Evolutionary conservation across 371 early-diverging fungal species (phyloP), one percentile per base, ranked within the genome.

Genomic region (Mucor indicus): DNA sequence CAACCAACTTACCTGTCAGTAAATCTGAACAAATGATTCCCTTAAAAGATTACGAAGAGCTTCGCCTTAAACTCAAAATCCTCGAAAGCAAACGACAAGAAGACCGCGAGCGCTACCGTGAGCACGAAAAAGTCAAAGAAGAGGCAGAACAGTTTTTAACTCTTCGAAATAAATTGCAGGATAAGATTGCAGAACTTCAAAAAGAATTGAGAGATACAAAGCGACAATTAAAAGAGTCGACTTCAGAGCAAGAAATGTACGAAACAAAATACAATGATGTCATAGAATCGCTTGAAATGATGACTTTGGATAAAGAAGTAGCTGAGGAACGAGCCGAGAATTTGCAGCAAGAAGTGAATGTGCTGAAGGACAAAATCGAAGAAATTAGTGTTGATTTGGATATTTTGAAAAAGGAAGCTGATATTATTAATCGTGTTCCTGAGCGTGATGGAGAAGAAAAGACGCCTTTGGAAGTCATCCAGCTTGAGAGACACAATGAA

Each of bases 261-360:
- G 92, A 93, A 55, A 51, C 53, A 9, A 83, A 84, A 61, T 77
- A 86, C 46, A 75, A 75, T 29, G 95, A 94, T 36, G 60, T 80
- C 17, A 54, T 77, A 20, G 94, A 92, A 25, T 69, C 80, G 3
- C 64, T 94, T 59, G 97, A 96, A 62, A 83, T 92, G 73, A 77
- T 90, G 55, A 77, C 92, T 0, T 58, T 96, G 24, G 95, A 96
- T 67, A 90, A 90, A 63, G 95, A 96, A 69, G 82, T 92, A 69
- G 95, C 93, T 1, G 95, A 94, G 49, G 95, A 94, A 56, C 75
- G 77, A 36, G 86, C 89, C 10, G 94, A 95, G 40, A 70, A 79
- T 13, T 47, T 91, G 45, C 80, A 85, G 49, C 84, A 84, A 40
- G 92, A 95, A 58, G 76, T 87, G 1, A 73, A 76, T 27, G 55